These are phyloP conservation scores for Metschnikowia similis DNA, from an alignment of 805 yeast species.

Conservation along the genomic window DNA sequence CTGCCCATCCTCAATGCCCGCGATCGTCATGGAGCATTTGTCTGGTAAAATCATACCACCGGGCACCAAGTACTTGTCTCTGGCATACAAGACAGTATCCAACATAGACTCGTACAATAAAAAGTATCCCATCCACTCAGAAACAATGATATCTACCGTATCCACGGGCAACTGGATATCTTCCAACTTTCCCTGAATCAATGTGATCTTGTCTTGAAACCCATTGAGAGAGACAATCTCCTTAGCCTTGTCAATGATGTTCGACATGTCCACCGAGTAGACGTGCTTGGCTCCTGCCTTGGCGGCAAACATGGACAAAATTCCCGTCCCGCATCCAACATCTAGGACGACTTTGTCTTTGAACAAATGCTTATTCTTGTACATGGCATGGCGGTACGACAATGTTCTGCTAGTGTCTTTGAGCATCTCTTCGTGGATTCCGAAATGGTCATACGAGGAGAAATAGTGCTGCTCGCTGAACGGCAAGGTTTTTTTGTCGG, in stretches of 20 bases:
- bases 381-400: slow-evolving; percentile 87
- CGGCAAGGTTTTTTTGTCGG: slow-evolving; percentile 60
- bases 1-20: slow-evolving; percentile 89
- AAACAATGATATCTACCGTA: slow-evolving; percentile 88
- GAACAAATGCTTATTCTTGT: slow-evolving; percentile 82
- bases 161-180: slow-evolving; percentile 83
- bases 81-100: slow-evolving; percentile 90
- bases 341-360: slow-evolving; percentile 92
- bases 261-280: slow-evolving; percentile 95
- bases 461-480: slow-evolving; percentile 90
- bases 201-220: slow-evolving; percentile 76
- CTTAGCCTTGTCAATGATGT: slow-evolving; percentile 93
- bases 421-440: slow-evolving; percentile 98
- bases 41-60: slow-evolving; percentile 96
- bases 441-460: slow-evolving; percentile 92
- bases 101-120: slow-evolving; percentile 94
- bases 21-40: slow-evolving; percentile 82
- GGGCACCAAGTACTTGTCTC: slow-evolving; percentile 78
- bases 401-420: slow-evolving; percentile 92
- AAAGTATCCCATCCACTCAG: slow-evolving; percentile 99
- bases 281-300: slow-evolving; percentile 99
- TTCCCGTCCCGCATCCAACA: slow-evolving; percentile 99
- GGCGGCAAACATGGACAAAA: slow-evolving; percentile 95
- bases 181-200: slow-evolving; percentile 89
- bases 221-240: slow-evolving; percentile 84